Conservation (phyloP, 148 eudicot species). For the Fagopyrum esculentum region DNA sequence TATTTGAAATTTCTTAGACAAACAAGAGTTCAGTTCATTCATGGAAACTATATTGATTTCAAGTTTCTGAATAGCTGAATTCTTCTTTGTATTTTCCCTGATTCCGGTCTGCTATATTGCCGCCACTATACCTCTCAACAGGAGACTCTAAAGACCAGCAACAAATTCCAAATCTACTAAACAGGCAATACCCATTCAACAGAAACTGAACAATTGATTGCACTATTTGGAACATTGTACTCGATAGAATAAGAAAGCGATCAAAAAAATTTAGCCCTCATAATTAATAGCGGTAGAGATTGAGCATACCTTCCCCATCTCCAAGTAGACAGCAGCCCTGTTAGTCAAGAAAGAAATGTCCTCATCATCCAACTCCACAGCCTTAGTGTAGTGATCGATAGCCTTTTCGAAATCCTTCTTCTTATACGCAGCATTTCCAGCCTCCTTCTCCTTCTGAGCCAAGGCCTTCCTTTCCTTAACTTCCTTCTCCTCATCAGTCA, state of each 20-base stretch:
- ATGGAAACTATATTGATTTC: not conserved
- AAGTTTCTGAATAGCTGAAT: not conserved
- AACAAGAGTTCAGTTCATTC: not conserved
- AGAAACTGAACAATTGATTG: not conserved
- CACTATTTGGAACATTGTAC: not conserved
- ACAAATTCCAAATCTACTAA: not conserved
- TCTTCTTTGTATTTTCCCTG: too few species aligned
- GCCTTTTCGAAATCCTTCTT: constrained; percentile 92
- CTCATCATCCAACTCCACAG: constrained; percentile 68
- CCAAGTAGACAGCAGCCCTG: constrained; percentile 89
- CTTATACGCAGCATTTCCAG: constrained; percentile 87
- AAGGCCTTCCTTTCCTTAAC: constrained; percentile 41
- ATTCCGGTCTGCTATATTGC: too few species aligned
- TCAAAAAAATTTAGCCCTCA: too few species aligned
- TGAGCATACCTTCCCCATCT: constrained; percentile 78
- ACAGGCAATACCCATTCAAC: not conserved
- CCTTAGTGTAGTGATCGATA: constrained; percentile 54
- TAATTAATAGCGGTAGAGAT: not conserved
- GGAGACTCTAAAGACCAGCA: not conserved
- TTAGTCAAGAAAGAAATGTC: constrained; percentile 92
- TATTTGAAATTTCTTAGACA: not conserved
- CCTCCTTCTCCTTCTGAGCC: constrained; percentile 86
- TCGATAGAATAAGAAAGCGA: too few species aligned
- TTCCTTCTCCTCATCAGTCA: constrained; percentile 50
- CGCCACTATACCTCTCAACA: not conserved